Evolutionary conservation across 2,329 filamentous ascomycete species (phyloP).

Genomic region (Fusarium mangiferae): DNA sequence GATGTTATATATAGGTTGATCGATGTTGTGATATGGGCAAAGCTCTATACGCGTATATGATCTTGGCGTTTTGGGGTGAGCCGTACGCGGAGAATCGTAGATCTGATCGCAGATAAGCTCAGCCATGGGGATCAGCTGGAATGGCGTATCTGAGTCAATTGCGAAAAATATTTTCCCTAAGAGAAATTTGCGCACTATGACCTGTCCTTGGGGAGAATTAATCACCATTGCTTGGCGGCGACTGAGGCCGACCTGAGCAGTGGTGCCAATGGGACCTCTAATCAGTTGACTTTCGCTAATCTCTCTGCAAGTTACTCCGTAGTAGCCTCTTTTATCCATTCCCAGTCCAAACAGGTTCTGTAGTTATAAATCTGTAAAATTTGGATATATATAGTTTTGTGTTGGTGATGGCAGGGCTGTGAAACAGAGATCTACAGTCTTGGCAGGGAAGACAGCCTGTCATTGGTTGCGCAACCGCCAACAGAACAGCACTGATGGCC

Average conservation of each 20-base stretch:
- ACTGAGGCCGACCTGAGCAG: no score
- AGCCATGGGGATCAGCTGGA: not conserved
- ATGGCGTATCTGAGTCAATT: accelerated
- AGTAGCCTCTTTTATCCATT: no score
- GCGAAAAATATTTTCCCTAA: accelerated
- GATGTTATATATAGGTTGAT: not conserved
- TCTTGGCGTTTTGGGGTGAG: not conserved
- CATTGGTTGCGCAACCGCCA: not conserved
- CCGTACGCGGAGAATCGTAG: not conserved
- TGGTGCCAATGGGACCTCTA: no score
- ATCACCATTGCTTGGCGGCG: no score
- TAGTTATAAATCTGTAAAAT: no score
- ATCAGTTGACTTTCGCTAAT: no score
- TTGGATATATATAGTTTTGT: not conserved
- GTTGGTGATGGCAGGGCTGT: not conserved
- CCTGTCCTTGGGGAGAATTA: accelerated
- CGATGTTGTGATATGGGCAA: no score
- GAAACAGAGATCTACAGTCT: not conserved
- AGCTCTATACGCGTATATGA: not conserved
- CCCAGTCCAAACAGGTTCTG: no score
- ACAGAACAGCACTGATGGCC: not conserved
- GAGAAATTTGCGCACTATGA: not conserved
- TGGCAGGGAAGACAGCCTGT: not conserved
- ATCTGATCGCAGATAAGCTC: not conserved
- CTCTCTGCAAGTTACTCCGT: no score